phyloP scores from a whole-genome alignment of 2,329 filamentous ascomycete species.

The Trichoderma atrobrunneum region DNA sequence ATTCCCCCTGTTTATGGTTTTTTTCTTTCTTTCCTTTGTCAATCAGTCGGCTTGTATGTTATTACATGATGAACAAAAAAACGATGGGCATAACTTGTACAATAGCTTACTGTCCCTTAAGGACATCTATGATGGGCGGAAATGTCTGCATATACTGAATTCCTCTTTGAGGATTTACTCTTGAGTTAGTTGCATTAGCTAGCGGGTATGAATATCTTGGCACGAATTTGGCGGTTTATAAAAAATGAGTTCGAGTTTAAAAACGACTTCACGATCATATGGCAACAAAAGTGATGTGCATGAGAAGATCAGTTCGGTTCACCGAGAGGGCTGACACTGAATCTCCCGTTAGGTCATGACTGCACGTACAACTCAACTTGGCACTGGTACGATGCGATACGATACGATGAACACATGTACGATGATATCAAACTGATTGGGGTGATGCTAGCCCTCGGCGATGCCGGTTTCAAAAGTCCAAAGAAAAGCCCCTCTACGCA shows the following conservation, averaged over 20 bases:
- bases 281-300: background rate
- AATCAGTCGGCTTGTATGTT: conserved; percentile 1
- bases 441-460: conserved; percentile 3
- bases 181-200: conserved; percentile 6
- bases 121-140: conserved; percentile 11
- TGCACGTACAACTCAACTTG: background rate
- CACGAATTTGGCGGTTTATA: background rate
- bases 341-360: background rate
- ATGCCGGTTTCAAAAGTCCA: conserved; percentile 8
- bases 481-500: background rate
- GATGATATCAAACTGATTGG: background rate
- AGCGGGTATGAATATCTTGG: conserved; percentile 9
- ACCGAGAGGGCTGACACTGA: background rate
- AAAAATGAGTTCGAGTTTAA: background rate
- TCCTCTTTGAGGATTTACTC: background rate
- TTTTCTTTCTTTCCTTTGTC: background rate
- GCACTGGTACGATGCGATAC: background rate
- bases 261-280: background rate
- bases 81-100: conserved; percentile 13
- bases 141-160: conserved; percentile 10
- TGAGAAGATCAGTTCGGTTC: background rate
- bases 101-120: conserved; percentile 5
- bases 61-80: conserved; percentile 9
- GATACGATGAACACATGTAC: background rate
- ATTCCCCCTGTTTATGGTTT: background rate